Evolutionary conservation across 441 rosid species (phyloP), one percentile per base, ranked within the genome.

Genomic region (Brassica balearica): DNA sequence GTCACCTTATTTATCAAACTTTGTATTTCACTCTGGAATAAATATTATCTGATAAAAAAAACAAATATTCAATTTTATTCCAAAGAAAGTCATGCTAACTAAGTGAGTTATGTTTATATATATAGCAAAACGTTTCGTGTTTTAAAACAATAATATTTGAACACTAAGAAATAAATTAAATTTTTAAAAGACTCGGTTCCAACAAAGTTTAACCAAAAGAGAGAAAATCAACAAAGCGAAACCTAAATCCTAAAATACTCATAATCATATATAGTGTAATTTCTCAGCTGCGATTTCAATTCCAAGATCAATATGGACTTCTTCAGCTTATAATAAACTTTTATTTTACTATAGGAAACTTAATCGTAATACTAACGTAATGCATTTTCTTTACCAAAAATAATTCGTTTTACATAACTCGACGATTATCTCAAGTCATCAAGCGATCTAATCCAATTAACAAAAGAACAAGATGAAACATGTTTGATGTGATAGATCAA

Each of bases 401-500:
- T 6, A 23, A 56, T 55, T 32, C 51, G 15, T 5, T 56, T 20
- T 19, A 61, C 19, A 61, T 61, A 61, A 12, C 14, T 62, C 8
- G 22, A 63, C 20, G 8, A 64, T 63, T 32, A 19, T 51, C 56
- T 74, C 19, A 38, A 65, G 58, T 65, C 20, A 55, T 65, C 29
- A 62, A 46, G 60, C 61, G 8, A 43, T 59, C 48, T 46, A 62
- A 27, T 22, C 63, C 63, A 22, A 22, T 59, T 6, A 48, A 63
- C 61, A 62, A 63, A 62, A 27, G 29, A 36, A 32, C 55, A 59
- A 59, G n/a, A 12, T 7, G 22, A n/a, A 29, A 6, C 61, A 73
- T 27, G 48, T 23, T 27, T 63, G 69, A 73, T 73, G 69, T 73
- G 20, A 27, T 48, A 12, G 20, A 17, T 48, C 69, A 63, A 46